Evolutionary conservation across 768 basidiomycete species (phyloP), one percentile per base, ranked within the genome.

Genomic region (Cystofilobasidium bisporidii): DNA sequence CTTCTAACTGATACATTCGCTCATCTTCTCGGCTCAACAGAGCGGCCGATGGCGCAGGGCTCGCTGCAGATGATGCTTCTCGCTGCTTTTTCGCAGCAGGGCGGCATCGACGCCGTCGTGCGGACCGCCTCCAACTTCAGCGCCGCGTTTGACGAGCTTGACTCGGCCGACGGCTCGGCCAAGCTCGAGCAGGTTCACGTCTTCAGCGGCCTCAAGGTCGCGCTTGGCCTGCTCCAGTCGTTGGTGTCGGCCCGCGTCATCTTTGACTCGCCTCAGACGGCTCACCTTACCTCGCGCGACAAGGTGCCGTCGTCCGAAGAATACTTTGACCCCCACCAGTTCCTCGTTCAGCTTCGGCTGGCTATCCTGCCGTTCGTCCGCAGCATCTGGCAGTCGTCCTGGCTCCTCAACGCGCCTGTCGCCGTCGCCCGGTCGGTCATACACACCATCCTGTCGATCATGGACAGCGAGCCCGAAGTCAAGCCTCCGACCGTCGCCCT

Each of bases 301-400:
- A 88, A 88, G 76, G 83, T 84, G 74, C 86, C 88, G 26, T 85
- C 83, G 0, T 87, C 92, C 71, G 77, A 81, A 6, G 86, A 85
- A 41, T 89, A 86, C 75, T 93, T 94, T 69, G 88, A 91, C 72
- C 83, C 90, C 0, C 85, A 87, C 74, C 87, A 89, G 73, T 89
- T 96, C 76, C 82, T 98, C 61, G 86, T 98, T 71, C 84, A 82
- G 68, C 79, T 94, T 68, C 86, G 96, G 43, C 77, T 85, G 33
- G 81, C 83, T 1, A 80, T 85, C 26, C 77, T 91, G 26, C 89
- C 91, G 0, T 75, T 88, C 17, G 72, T 89, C 18, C 80, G 79
- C 33, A 80, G 81, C 10, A 80, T 92, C 24, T 98, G 96, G 96
- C 82, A 86, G 65, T 83, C 91, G 4, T 73, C 82, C 0, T 97